These are phyloP conservation scores for Monosporascus sp. DNA, from an alignment of 2,329 filamentous ascomycete genomes.

Conservation along the genomic window DNA sequence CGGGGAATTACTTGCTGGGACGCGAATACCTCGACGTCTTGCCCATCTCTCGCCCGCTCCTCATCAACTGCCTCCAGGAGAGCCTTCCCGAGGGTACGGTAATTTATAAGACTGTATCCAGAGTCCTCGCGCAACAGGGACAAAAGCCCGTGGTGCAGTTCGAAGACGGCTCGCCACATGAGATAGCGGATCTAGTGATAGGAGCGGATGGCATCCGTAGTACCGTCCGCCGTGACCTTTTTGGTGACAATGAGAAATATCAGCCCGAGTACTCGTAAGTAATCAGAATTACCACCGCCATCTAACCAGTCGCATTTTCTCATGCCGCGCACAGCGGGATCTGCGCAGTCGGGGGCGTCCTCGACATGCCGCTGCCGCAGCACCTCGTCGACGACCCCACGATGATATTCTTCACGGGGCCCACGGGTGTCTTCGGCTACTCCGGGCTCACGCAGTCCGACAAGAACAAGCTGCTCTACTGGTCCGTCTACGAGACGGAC, in stretches of 20 bases:
- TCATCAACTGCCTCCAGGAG: slow-evolving; percentile 8
- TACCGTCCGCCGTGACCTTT: slow-evolving; percentile 6
- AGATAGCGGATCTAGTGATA: slow-evolving; percentile 6
- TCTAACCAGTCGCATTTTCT: neutral
- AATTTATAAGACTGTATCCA: slow-evolving; percentile 5
- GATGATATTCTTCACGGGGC: slow-evolving; percentile 7
- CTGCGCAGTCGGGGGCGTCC: slow-evolving; percentile 8
- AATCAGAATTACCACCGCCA: no score
- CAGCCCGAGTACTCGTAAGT: slow-evolving; percentile 7
- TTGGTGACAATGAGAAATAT: slow-evolving; percentile 6
- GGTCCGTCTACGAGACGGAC: slow-evolving; percentile 10
- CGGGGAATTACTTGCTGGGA: slow-evolving; percentile 4
- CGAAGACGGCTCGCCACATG: slow-evolving; percentile 7
- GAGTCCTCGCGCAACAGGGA: slow-evolving; percentile 3
- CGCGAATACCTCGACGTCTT: slow-evolving; percentile 7
- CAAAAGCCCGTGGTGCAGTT: slow-evolving; percentile 7
- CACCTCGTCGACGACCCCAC: slow-evolving; percentile 5
- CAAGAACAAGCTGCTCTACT: slow-evolving; percentile 8
- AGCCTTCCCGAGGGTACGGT: slow-evolving; percentile 4
- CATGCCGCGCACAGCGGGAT: slow-evolving; percentile 3
- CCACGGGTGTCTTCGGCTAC: slow-evolving; percentile 8
- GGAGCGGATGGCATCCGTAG: slow-evolving; percentile 9
- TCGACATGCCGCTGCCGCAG: slow-evolving; percentile 5
- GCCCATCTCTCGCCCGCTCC: slow-evolving; percentile 8
- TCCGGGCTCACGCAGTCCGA: slow-evolving; percentile 7